These are phyloP conservation scores for Zymoseptoria crescenta DNA, from an alignment of 2,329 filamentous ascomycete genomes.

Conservation along the genomic window DNA sequence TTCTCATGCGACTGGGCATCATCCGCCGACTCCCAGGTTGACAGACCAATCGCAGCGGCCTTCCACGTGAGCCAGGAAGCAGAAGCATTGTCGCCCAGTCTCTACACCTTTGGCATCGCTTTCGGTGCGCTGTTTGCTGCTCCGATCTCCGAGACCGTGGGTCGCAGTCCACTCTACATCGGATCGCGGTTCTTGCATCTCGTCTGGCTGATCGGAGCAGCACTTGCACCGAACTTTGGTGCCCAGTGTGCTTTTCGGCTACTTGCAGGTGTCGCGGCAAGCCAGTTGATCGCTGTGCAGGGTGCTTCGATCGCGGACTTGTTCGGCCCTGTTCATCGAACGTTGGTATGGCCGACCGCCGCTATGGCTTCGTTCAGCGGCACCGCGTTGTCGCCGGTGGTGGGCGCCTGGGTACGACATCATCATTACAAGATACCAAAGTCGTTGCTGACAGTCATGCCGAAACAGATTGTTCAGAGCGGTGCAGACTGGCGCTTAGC, in stretches of 20 bases:
- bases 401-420: conserved; percentile 9
- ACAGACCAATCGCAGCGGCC: conserved; percentile 3
- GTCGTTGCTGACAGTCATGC: neutral
- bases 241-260: conserved; percentile 22
- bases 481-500: conserved; percentile 30
- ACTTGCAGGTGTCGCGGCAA: conserved; percentile 21
- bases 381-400: conserved; percentile 14
- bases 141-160: conserved; percentile 36
- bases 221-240: conserved; percentile 20
- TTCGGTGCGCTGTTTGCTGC: conserved; percentile 33
- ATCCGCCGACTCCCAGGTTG: conserved; percentile 15
- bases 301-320: conserved; percentile 23
- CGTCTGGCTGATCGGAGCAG: conserved; percentile 15
- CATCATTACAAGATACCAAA: neutral
- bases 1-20: conserved; percentile 19
- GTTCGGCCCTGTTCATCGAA: conserved; percentile 19
- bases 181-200: conserved; percentile 14
- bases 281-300: conserved; percentile 18
- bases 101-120: conserved; percentile 40
- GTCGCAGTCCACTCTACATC: conserved; percentile 21
- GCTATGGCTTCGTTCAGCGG: conserved; percentile 14
- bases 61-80: conserved; percentile 20
- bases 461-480: neutral
- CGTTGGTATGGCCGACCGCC: conserved; percentile 18
- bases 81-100: conserved; percentile 28